These are phyloP conservation scores for Takashimella tepidaria DNA, from an alignment of 1,284 basidiomycete genomes.

Conservation along the genomic window DNA sequence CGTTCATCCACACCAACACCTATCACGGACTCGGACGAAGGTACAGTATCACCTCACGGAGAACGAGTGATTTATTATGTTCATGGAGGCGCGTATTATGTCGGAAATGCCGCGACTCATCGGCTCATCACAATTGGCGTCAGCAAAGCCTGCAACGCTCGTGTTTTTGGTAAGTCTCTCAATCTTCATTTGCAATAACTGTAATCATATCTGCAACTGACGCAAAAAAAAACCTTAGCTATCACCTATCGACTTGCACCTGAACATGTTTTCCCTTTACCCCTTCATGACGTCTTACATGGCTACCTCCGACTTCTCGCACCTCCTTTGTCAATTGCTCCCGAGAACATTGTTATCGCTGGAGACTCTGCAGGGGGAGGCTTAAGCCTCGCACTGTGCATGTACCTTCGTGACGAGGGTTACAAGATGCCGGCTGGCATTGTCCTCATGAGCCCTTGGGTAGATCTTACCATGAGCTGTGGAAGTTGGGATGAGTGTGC, in stretches of 20 bases:
- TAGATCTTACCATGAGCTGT: slow-evolving; percentile 91
- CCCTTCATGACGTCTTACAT: slow-evolving; percentile 82
- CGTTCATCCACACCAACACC: not conserved
- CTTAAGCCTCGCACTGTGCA: slow-evolving; percentile 73
- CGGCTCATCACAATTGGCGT: slow-evolving; percentile 86
- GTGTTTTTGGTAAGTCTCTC: slow-evolving; percentile 80
- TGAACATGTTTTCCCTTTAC: slow-evolving; percentile 88
- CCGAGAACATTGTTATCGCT: slow-evolving; percentile 79
- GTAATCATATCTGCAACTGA: too few relatives aligned
- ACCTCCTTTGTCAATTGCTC: slow-evolving; percentile 76
- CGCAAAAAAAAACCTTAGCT: too few relatives aligned
- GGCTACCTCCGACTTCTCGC: slow-evolving; percentile 83
- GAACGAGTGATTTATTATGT: slow-evolving; percentile 87
- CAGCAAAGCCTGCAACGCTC: slow-evolving; percentile 81
- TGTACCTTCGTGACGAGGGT: slow-evolving; percentile 83
- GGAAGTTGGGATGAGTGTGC: slow-evolving; percentile 96
- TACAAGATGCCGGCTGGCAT: slow-evolving; percentile 76
- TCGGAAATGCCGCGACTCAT: slow-evolving; percentile 91
- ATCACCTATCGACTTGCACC: slow-evolving; percentile 94
- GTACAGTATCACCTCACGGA: slow-evolving; percentile 37
- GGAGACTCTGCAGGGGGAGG: slow-evolving; percentile 95
- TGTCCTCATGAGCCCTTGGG: slow-evolving; percentile 89
- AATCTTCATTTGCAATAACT: slow-evolving; percentile 2
- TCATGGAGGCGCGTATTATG: slow-evolving; percentile 93
- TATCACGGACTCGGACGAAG: not conserved